A percentile compares a stretch with the other conserved stretches of the same genome.
phyloP scores from a whole-genome alignment of 75 land plant species.

The Chamaecyparis obtusa region DNA sequence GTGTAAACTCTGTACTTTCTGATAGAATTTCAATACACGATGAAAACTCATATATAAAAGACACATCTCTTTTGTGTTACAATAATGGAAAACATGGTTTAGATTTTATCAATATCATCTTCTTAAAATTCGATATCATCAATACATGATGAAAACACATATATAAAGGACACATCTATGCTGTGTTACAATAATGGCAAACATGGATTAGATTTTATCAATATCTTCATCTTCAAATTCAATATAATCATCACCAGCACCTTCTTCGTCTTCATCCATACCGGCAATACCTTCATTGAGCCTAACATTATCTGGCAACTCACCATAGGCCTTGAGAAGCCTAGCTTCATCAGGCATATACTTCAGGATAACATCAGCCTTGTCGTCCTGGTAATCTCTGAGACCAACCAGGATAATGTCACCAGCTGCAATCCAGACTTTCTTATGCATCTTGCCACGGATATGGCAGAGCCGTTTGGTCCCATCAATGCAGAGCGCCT shows the following conservation, averaged over 20 bases:
- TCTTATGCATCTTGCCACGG: slow-evolving; percentile 91
- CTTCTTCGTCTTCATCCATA: slow-evolving; percentile 75
- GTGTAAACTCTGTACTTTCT: too few relatives aligned
- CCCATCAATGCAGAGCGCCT: slow-evolving; percentile 78
- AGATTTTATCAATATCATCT: slow-evolving; percentile 77
- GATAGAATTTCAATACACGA: too few relatives aligned
- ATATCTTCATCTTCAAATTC: slow-evolving; percentile 43
- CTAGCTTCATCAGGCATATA: slow-evolving; percentile 87
- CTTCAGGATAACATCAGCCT: slow-evolving; percentile 86
- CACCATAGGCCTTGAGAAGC: slow-evolving; percentile 79
- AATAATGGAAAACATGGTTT: not conserved
- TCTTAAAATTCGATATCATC: too few relatives aligned
- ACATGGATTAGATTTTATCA: slow-evolving; percentile 46
- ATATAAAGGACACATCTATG: too few relatives aligned
- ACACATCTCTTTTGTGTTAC: too few relatives aligned
- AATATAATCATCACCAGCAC: slow-evolving; percentile 59
- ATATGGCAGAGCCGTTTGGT: slow-evolving; percentile 81
- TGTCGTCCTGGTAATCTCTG: slow-evolving; percentile 73
- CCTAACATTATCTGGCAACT: slow-evolving; percentile 67
- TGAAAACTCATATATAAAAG: too few relatives aligned
- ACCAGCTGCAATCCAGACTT: slow-evolving; percentile 69
- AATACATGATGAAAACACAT: too few relatives aligned
- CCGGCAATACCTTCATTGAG: slow-evolving; percentile 78
- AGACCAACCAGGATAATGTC: slow-evolving; percentile 60
- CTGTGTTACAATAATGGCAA: too few relatives aligned